Evolutionary conservation across 495 filamentous ascomycete species (phyloP).

Genomic region (Bacidia gigantensis): DNA sequence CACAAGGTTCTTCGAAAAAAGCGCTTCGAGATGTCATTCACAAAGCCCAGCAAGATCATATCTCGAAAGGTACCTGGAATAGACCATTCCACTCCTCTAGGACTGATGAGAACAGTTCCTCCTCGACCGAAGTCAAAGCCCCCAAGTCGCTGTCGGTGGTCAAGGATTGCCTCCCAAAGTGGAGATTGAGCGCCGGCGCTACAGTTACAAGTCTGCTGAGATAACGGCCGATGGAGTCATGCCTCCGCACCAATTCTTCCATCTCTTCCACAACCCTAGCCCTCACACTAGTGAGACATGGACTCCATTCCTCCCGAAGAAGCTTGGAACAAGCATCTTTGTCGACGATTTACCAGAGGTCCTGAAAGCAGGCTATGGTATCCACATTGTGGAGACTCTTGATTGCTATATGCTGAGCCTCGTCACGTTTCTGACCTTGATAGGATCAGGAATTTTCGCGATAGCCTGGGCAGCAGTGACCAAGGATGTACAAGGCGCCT

Average conservation of each 20-base stretch:
- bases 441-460: background rate
- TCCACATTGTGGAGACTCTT: constrained; percentile 1
- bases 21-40: background rate
- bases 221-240: background rate
- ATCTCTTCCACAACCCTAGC: background rate
- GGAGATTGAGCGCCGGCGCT: background rate
- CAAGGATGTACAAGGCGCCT: background rate
- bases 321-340: background rate
- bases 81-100: background rate
- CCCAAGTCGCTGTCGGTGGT: background rate
- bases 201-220: background rate
- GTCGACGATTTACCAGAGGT: background rate
- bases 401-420: background rate
- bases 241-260: background rate
- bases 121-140: background rate
- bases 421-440: background rate
- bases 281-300: background rate
- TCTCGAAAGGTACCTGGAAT: background rate
- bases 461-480: constrained; percentile 1
- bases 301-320: constrained; percentile 2
- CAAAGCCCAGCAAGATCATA: background rate
- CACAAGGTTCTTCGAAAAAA: background rate
- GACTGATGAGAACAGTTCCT: background rate
- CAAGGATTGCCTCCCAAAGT: background rate
- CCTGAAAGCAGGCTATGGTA: background rate